Evolutionary conservation across 1,284 basidiomycete species (phyloP).

Genomic region (Fomitopsis betulina): DNA sequence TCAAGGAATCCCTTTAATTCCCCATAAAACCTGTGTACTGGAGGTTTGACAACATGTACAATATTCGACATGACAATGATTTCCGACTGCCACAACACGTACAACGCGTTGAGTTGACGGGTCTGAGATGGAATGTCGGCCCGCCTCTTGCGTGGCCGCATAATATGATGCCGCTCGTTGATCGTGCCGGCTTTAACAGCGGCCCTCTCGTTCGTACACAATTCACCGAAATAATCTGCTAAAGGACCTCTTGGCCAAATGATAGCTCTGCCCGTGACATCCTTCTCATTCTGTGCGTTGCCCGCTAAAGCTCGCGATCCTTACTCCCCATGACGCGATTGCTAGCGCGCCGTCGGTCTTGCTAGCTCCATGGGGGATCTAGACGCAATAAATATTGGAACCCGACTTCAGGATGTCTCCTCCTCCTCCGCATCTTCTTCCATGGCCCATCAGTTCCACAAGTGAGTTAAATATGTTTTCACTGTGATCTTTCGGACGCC

Average conservation of each 20-base stretch:
- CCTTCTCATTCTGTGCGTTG: not conserved
- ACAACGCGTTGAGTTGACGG: too few relatives aligned
- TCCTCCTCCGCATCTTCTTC: not conserved
- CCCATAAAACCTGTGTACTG: not conserved
- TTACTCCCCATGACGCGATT: not conserved
- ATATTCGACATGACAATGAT: too few relatives aligned
- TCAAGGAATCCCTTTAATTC: not conserved
- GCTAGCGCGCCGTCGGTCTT: not conserved
- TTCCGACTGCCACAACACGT: too few relatives aligned
- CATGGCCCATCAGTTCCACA: slow-evolving; percentile 22
- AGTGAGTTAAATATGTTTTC: slow-evolving; percentile 9
- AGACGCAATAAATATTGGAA: slow-evolving; percentile 1
- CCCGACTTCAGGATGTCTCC: not conserved
- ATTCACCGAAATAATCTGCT: not conserved
- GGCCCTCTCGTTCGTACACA: not conserved
- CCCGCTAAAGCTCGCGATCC: not conserved
- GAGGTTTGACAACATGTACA: too few relatives aligned
- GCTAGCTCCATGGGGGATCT: not conserved
- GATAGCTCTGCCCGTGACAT: not conserved
- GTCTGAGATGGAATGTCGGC: too few relatives aligned
- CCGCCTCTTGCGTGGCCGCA: too few relatives aligned
- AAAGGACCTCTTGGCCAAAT: not conserved
- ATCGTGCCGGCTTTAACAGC: too few relatives aligned
- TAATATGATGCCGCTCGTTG: too few relatives aligned
- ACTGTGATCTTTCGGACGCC: not conserved